A percentile compares a stretch with the other conserved stretches of the same genome.
Evolutionary conservation across 805 yeast species (phyloP).

Genomic region (Phaffomyces thermotolerans): DNA sequence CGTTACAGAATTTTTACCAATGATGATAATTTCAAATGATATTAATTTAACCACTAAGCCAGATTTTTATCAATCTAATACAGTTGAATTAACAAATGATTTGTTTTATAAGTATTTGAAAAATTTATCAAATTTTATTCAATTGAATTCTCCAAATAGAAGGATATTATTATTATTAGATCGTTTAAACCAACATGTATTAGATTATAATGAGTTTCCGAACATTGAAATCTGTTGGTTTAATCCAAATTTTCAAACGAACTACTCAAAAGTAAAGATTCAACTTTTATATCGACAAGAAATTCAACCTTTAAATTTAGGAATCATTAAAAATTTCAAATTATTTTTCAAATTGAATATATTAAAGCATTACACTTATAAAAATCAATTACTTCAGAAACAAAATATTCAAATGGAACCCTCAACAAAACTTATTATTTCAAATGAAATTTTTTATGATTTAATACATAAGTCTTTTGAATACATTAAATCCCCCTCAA

Average conservation of each 20-base stretch:
- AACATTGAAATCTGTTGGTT: constrained; percentile 26
- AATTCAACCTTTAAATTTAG: constrained; percentile 27
- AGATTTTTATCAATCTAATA: constrained; percentile 12
- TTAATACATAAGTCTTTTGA: constrained; percentile 2
- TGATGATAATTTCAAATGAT: constrained; percentile 11
- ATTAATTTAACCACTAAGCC: neutral
- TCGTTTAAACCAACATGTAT: constrained; percentile 29
- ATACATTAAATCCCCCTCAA: neutral
- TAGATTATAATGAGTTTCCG: constrained; percentile 24
- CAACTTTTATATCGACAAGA: no score
- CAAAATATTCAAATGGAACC: no score
- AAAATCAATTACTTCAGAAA: neutral
- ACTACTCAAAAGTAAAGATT: constrained; percentile 7
- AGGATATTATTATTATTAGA: constrained; percentile 27
- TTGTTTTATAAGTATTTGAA: constrained; percentile 18
- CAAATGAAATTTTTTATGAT: constrained; percentile 3
- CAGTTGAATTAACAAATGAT: constrained; percentile 12
- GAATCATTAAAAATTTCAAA: constrained; percentile 28
- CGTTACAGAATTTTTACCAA: constrained; percentile 14
- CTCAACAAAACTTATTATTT: neutral
- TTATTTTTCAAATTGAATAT: constrained; percentile 16
- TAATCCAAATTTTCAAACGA: constrained; percentile 8
- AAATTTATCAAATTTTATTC: neutral
- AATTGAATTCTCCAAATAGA: constrained; percentile 9
- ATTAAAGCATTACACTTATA: constrained; percentile 11